Conservation (phyloP, 2,329 filamentous ascomycete genomes). For the Rutstroemia sydowiana region DNA sequence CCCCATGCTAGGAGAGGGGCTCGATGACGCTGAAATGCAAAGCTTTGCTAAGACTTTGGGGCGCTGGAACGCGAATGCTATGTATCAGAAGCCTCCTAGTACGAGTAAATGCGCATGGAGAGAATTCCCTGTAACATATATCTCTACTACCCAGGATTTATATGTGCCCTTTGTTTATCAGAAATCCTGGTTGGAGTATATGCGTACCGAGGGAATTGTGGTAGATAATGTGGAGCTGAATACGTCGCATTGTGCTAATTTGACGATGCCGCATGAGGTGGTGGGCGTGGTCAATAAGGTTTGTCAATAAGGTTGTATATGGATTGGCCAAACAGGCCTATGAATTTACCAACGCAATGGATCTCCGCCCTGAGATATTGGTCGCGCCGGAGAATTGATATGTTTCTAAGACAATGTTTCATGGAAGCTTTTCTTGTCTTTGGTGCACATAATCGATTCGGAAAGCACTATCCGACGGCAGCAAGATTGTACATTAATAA, state of each 20-base stretch:
- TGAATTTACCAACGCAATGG: too few species aligned
- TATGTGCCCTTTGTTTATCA: slow-evolving; percentile 10
- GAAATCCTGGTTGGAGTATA: slow-evolving; percentile 2
- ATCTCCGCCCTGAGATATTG: too few species aligned
- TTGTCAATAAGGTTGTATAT: too few species aligned
- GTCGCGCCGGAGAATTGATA: too few species aligned
- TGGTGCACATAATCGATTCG: too few species aligned
- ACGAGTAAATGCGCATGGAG: slow-evolving; percentile 5
- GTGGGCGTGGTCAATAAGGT: too few species aligned
- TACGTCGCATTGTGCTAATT: slow-evolving; percentile 9
- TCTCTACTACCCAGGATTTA: slow-evolving; percentile 4
- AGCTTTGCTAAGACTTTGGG: not conserved
- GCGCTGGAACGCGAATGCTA: slow-evolving; percentile 9
- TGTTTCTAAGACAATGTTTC: too few species aligned
- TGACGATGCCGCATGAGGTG: too few species aligned
- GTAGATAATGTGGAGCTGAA: slow-evolving; percentile 7
- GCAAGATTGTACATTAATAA: too few species aligned
- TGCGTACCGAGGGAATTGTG: not conserved
- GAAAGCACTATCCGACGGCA: too few species aligned
- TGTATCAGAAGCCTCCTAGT: slow-evolving; percentile 4
- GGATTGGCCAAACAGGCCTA: too few species aligned
- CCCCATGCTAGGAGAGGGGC: not conserved
- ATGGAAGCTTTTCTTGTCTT: too few species aligned
- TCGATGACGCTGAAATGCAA: not conserved
- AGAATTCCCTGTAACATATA: slow-evolving; percentile 6